A percentile compares a stretch with the other conserved stretches of the same genome.
phyloP scores from a whole-genome alignment of 768 basidiomycete genomes.

The Tulasnella sp. region DNA sequence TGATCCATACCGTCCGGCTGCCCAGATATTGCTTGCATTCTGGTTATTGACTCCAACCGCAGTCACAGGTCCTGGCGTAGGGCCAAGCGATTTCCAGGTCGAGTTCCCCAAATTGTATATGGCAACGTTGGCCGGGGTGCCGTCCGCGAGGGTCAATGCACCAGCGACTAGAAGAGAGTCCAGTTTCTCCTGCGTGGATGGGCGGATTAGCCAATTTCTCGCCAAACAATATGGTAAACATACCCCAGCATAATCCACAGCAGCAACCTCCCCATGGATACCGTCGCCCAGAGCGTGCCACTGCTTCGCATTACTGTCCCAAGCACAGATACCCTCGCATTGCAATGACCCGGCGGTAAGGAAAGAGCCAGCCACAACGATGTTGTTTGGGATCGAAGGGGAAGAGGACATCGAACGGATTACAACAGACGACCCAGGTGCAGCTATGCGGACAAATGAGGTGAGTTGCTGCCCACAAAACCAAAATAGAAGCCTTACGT shows the following conservation, averaged over 20 bases:
- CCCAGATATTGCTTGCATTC: constrained; percentile 76
- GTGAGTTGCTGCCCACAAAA: background rate
- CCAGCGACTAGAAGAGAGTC: constrained; percentile 70
- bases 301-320: constrained; percentile 52
- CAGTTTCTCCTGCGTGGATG: constrained; percentile 41
- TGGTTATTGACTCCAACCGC: constrained; percentile 75
- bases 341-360: constrained; percentile 56
- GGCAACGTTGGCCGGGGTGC: constrained; percentile 57
- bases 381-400: constrained; percentile 40
- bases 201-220: background rate
- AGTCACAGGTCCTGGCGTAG: constrained; percentile 78
- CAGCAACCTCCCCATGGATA: constrained; percentile 65
- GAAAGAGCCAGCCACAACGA: constrained; percentile 87
- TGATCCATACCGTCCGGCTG: constrained; percentile 64
- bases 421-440: constrained; percentile 32
- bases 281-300: constrained; percentile 76
- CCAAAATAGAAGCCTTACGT: constrained; percentile 24
- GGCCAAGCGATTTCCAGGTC: constrained; percentile 60
- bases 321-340: constrained; percentile 69
- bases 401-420: constrained; percentile 63
- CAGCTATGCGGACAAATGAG: constrained; percentile 2
- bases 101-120: constrained; percentile 56
- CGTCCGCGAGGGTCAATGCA: constrained; percentile 53
- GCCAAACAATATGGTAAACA: constrained; percentile 26
- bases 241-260: constrained; percentile 73